Conservation (phyloP, 2,329 filamentous ascomycete genomes). For the Colletotrichum sp. region DNA sequence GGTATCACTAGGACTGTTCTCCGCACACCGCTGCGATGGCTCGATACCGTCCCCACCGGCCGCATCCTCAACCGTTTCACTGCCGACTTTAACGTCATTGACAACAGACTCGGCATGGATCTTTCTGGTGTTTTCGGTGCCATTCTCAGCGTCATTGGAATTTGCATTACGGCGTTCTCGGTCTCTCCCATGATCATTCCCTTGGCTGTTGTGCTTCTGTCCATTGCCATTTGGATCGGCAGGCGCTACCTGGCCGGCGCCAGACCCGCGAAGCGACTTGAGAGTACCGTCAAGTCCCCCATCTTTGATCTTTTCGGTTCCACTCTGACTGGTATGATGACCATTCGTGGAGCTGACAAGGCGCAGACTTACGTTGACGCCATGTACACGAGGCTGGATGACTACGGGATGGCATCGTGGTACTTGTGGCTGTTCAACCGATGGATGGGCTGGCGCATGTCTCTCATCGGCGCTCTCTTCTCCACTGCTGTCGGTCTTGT, state of each 20-base stretch:
- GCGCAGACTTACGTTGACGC: conserved; percentile 67
- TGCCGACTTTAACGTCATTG: conserved; percentile 76
- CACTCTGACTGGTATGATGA: conserved; percentile 73
- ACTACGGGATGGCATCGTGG: conserved; percentile 69
- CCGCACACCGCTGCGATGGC: conserved; percentile 76
- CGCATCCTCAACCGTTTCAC: conserved; percentile 81
- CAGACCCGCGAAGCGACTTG: conserved; percentile 77
- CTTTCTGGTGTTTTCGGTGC: conserved; percentile 65
- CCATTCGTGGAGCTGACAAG: conserved; percentile 79
- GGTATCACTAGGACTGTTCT: conserved; percentile 71
- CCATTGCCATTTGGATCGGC: conserved; percentile 63
- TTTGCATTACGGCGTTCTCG: conserved; percentile 70
- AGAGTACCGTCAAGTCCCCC: conserved; percentile 78
- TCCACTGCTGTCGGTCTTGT: conserved; percentile 68
- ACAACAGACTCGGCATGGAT: conserved; percentile 69
- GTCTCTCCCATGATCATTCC: conserved; percentile 72
- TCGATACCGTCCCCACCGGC: conserved; percentile 80
- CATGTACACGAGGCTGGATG: conserved; percentile 75
- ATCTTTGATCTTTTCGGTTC: conserved; percentile 83
- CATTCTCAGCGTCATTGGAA: conserved; percentile 66
- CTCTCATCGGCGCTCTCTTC: conserved; percentile 72
- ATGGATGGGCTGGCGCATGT: conserved; percentile 79
- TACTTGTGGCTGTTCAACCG: conserved; percentile 76
- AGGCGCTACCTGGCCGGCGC: conserved; percentile 71
- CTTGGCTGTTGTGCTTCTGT: conserved; percentile 63